These are phyloP conservation scores for Fonsecaea pugnacius DNA, from an alignment of 2,329 filamentous ascomycete genomes.

Conservation along the genomic window DNA sequence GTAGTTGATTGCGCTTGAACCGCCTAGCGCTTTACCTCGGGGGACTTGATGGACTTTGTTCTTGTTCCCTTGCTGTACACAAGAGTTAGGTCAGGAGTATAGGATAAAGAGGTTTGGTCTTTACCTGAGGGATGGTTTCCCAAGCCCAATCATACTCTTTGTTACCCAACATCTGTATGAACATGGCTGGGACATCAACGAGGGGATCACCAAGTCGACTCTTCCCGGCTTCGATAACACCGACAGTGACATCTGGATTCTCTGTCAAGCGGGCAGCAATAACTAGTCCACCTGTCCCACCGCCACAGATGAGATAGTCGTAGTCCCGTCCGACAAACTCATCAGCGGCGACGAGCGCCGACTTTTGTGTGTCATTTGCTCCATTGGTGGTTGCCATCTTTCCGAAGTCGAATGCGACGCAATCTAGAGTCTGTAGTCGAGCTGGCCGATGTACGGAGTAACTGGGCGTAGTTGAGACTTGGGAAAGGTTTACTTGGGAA, in stretches of 20 bases:
- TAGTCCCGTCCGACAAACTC: conserved; percentile 32
- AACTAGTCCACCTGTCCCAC: conserved; percentile 60
- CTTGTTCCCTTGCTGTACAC: conserved; percentile 23
- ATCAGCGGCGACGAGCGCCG: conserved; percentile 29
- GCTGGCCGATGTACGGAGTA: neutral
- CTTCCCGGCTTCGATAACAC: conserved; percentile 53
- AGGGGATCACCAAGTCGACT: conserved; percentile 38
- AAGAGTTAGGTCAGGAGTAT: conserved; percentile 1
- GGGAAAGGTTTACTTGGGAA: neutral
- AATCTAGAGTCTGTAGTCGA: neutral
- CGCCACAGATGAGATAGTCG: conserved; percentile 54
- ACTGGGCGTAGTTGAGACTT: neutral
- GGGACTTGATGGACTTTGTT: conserved; percentile 38
- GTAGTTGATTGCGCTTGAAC: conserved; percentile 43
- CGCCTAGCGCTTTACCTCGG: conserved; percentile 42
- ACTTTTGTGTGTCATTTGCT: conserved; percentile 20
- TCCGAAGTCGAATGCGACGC: neutral
- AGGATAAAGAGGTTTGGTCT: conserved; percentile 20
- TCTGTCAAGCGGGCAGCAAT: conserved; percentile 56
- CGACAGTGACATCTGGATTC: conserved; percentile 48
- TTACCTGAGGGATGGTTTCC: conserved; percentile 40
- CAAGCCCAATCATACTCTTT: conserved; percentile 45
- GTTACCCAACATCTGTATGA: conserved; percentile 39
- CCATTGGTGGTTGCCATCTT: conserved; percentile 32
- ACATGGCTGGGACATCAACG: conserved; percentile 38